Evolutionary conservation across 1,284 basidiomycete genomes (phyloP), one percentile per base, ranked within the genome.

Genomic region (Moniliophthora roreri): DNA sequence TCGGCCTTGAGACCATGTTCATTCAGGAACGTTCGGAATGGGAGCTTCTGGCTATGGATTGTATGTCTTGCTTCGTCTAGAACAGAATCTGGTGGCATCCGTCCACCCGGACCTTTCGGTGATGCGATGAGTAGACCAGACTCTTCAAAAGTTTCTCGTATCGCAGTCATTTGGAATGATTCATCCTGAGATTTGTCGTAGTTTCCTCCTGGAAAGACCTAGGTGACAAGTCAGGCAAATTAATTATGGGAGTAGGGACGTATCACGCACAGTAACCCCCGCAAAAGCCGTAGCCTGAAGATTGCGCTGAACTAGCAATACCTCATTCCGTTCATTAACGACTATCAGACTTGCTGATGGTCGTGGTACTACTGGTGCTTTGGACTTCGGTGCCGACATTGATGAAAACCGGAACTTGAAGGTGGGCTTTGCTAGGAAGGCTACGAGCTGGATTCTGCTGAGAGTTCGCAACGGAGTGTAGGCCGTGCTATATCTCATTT

Each of bases 181-280:
- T 63, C 63, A 60, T 88, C 86, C 58, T 88, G 84, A 48, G 69
- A 67, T 44, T 70, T 58, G 66, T 88, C 86, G 49, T 74, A 76
- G 63, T 87, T 87, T 9, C 87, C 87, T 20, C 87, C 87, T 15
- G 87, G 87, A 62, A 89, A 89, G 21, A 88, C 87, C 86, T 88
- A 55, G 10, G 57, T 36, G n/a, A 40, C 52, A 38, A 24, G 23
- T 39, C 32, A 54, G 28, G 46, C 52, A 35, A 24, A 13, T 28
- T 15, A 51, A 15, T 5, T 16, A 15, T 28, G 10, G 34, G 28
- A 32, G 28, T 11, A 32, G 11, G 11, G 16, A 7, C n/a, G 34
- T 8, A 16, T 28, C n/a, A 71, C 78, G 40, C 63, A 87, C 86
- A 66, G 86, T 79, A 57, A 81, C 79, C 11, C 85, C 84, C 16